Evolutionary conservation across 2,329 filamentous ascomycete species (phyloP), one percentile per base, ranked within the genome.

Genomic region (Fusarium chuoi): DNA sequence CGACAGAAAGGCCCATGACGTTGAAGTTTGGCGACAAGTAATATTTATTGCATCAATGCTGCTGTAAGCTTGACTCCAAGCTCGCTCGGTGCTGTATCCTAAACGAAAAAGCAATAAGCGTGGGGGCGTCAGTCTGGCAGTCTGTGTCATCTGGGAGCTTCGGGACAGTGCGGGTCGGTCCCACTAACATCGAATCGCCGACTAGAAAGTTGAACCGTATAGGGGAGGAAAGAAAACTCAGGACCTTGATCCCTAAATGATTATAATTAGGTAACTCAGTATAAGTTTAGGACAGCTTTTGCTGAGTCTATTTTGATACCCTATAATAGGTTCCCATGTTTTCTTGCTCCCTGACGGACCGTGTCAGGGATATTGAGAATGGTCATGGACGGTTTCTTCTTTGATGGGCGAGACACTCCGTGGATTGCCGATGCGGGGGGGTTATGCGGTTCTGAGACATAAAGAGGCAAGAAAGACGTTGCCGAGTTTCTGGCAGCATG

Each of bases 361-460:
- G 42, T 33, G 38, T 35, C 33, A 39, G 61, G 12, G 24, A 24
- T 54, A 45, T 55, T 42, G 44, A 65, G 44, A 42, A 61, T 35
- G 36, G 45, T 26, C 30, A 51, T 36, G 46, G 44, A 35, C 48
- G 46, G 36, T 60, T 57, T 49, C 44, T 64, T 62, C 38, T 58
- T 39, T 45, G 28, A 65, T 59, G 56, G 36, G 36, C 59, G 48
- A 63, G 46, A 57, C 44, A 39, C 59, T 57, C 68, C 24, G 33
- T 59, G 70, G 49, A 65, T 57, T 67, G 36, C 46, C 64, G 68
- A 75, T 70, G 74, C 68, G 75, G 75, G 75, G 76, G 73, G 73
- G 60, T 59, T 42, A 17, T 71, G 60, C 45, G 54, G 30, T 28
- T 60, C 44, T 73, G 64, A 74, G 71, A 75, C 72, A 70, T 59